Evolutionary conservation across 306 rosid species (phyloP).

Genomic region (Trifolium dubium): DNA sequence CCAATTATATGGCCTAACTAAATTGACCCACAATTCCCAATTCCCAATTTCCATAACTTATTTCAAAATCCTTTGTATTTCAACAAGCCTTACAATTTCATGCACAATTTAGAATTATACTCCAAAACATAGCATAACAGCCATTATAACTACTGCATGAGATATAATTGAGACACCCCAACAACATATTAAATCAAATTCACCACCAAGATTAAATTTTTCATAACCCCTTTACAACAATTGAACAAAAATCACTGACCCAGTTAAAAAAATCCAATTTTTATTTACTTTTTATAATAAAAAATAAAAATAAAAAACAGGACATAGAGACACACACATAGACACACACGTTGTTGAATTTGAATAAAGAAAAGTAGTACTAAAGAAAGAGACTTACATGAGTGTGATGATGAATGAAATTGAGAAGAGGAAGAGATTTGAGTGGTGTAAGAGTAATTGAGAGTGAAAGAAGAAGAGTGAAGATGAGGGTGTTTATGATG

Average conservation of each 20-base stretch:
- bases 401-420: background rate
- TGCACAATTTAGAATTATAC: background rate
- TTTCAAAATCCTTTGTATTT: background rate
- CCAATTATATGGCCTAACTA: no score
- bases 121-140: background rate
- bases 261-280: background rate
- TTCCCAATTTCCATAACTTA: background rate
- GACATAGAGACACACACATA: no score
- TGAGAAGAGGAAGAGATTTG: background rate
- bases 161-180: background rate
- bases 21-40: background rate
- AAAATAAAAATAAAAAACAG: background rate
- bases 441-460: background rate
- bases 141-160: background rate
- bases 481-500: background rate
- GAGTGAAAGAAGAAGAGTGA: background rate
- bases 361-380: no score
- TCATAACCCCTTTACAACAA: background rate
- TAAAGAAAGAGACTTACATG: background rate
- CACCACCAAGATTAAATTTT: conserved; percentile 15
- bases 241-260: background rate
- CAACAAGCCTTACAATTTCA: background rate
- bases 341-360: background rate
- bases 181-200: background rate
- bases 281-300: background rate